Conservation (phyloP, 768 basidiomycete species). For the Candolleomyces eurysporus region DNA sequence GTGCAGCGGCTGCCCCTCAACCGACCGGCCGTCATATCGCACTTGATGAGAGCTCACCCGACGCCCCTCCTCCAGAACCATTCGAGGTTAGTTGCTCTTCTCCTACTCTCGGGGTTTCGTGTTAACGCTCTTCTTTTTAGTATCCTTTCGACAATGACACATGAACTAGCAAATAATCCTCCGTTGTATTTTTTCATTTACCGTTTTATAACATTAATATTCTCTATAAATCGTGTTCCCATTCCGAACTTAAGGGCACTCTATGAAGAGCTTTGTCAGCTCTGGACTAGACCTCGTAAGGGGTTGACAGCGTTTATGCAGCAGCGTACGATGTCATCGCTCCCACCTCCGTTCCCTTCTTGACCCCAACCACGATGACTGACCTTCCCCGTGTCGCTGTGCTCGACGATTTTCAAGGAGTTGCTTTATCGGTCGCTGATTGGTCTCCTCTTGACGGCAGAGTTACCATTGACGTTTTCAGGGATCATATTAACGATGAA, state of each 20-base stretch:
- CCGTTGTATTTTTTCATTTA: neutral
- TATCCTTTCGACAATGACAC: constrained; percentile 75
- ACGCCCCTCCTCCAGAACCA: constrained; percentile 71
- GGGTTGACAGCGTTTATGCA: too few species aligned
- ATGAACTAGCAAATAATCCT: constrained; percentile 25
- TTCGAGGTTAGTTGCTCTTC: constrained; percentile 63
- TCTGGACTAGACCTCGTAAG: too few species aligned
- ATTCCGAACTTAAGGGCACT: too few species aligned
- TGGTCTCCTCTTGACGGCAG: constrained; percentile 46
- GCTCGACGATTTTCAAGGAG: constrained; percentile 60
- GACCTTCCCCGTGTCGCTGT: constrained; percentile 42
- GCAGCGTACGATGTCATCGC: too few species aligned
- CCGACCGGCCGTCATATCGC: constrained; percentile 58
- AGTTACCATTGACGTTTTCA: constrained; percentile 43
- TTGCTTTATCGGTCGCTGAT: constrained; percentile 50
- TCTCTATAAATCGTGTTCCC: neutral
- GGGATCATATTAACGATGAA: constrained; percentile 52
- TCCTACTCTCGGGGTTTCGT: constrained; percentile 9
- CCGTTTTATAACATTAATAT: neutral
- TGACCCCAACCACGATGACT: neutral
- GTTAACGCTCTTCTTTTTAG: constrained; percentile 31
- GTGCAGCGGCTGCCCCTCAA: constrained; percentile 15
- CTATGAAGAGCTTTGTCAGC: too few species aligned
- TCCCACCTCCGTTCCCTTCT: too few species aligned
- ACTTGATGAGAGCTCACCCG: constrained; percentile 67